phyloP scores from a whole-genome alignment of 2,329 filamentous ascomycete species.

The Parasarocladium wereldwijsianum region DNA sequence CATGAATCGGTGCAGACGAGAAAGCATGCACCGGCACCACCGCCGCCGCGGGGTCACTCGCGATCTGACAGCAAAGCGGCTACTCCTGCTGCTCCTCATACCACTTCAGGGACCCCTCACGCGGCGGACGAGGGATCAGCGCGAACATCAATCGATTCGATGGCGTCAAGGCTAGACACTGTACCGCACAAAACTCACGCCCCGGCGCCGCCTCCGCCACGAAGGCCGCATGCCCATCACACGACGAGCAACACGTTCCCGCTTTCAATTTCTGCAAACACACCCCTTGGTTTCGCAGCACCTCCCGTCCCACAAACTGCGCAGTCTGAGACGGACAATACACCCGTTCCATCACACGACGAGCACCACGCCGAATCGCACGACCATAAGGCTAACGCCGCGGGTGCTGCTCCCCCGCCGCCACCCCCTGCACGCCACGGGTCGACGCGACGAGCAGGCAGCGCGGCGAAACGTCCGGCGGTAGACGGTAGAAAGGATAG shows the following conservation, averaged over 20 bases:
- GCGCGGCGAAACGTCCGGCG: too few relatives aligned
- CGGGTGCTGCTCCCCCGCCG: slow-evolving; percentile 18
- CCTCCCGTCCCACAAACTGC: slow-evolving; percentile 1
- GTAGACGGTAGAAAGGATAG: too few relatives aligned
- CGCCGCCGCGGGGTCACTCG: slow-evolving; percentile 31
- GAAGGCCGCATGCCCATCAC: slow-evolving; percentile 28
- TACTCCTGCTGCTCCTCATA: background rate
- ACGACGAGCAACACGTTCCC: slow-evolving; percentile 7
- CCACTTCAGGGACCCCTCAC: slow-evolving; percentile 9
- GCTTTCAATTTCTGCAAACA: slow-evolving; percentile 6
- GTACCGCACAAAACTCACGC: slow-evolving; percentile 24
- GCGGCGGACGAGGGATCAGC: slow-evolving; percentile 26
- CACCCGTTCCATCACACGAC: background rate
- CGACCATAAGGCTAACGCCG: slow-evolving; percentile 12
- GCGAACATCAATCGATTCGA: slow-evolving; percentile 36
- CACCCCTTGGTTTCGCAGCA: background rate
- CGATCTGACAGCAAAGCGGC: slow-evolving; percentile 27
- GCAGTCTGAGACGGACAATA: slow-evolving; percentile 3
- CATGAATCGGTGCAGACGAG: too few relatives aligned
- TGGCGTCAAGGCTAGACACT: slow-evolving; percentile 29
- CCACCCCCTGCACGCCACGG: slow-evolving; percentile 29
- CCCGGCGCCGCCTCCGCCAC: slow-evolving; percentile 40
- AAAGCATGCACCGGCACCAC: slow-evolving; percentile 33
- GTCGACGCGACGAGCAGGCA: slow-evolving; percentile 29
- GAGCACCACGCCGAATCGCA: slow-evolving; percentile 6